Base-by-base conservation (phyloP, 305 asterid species). In the Lippia alba region DNA sequence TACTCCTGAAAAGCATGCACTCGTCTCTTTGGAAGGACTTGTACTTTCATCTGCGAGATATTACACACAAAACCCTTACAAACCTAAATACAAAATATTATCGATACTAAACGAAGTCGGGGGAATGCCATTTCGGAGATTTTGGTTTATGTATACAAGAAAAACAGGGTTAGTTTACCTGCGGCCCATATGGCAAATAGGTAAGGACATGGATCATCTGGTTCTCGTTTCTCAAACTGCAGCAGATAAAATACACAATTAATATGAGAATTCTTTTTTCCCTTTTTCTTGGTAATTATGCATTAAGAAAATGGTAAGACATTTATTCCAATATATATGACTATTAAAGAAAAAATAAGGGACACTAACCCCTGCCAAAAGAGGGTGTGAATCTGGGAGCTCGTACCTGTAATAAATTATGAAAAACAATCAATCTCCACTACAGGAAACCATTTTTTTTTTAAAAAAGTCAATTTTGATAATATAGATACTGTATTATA, bases 331-430 rank as follows among this genome's bases (percentile, higher is more conserved):
- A 62, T 61, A 14, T 33, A 46, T 15, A 44, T 17, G 2, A 45
- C 19, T 39, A 33, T 36, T 24, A 0, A 12, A 44, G 65, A 0
- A 61, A 0, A 5, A 5, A 4, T 11, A 9, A 7, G 12, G 8
- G 3, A 11, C 32, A 34, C 90, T 83, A 8, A 92, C 97, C 82
- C 40, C 60, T 45, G 58, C 67, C 84, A 92, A 66, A 65, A 88
- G 76, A 45, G 79, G 88, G 75, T 85, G 90, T 7, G 63, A n/a
- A 79, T 90, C 96, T 51, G 94, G 91, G 44, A 92, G 81, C 80
- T 74, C 90, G 12, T 80, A 88, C 71, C 96, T 90, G 80, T 75
- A 79, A 57, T 4, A 34, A 49, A 49, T 70, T 8, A 60, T 20
- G 57, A 54, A 44, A 45, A 40, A 50, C 56, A 49, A 34, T 57